A percentile compares a stretch with the other conserved stretches of the same genome.
These are phyloP conservation scores for Dothiorella sarmentorum DNA, from an alignment of 2,329 filamentous ascomycete species.

Conservation along the genomic window DNA sequence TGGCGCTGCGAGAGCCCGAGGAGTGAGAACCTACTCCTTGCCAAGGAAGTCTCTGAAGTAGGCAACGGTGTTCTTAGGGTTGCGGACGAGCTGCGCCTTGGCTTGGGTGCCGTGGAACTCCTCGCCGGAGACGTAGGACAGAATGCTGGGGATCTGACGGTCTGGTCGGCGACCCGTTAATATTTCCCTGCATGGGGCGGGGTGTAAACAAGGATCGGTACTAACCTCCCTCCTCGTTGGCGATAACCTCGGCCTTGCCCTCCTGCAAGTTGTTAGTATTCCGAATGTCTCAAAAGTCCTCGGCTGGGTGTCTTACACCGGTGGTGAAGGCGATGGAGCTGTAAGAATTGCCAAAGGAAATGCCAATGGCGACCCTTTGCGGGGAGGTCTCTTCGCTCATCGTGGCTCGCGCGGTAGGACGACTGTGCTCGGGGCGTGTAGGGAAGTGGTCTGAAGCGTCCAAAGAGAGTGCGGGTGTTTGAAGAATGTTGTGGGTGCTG, in stretches of 20 bases:
- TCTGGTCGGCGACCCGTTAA: conserved; percentile 52
- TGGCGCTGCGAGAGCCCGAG: background rate
- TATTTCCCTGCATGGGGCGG: conserved; percentile 12
- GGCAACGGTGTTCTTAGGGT: conserved; percentile 87
- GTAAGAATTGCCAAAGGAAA: conserved; percentile 97
- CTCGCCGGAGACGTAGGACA: conserved; percentile 93
- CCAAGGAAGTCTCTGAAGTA: conserved; percentile 96
- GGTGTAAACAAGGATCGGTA: conserved; percentile 21
- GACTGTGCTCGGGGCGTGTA: background rate
- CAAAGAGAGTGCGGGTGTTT: background rate
- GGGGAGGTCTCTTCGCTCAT: conserved; percentile 52
- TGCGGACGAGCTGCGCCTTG: conserved; percentile 88
- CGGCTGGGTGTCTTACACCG: conserved; percentile 38
- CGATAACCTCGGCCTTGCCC: conserved; percentile 95
- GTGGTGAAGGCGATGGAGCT: conserved; percentile 92
- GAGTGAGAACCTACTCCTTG: conserved; percentile 65
- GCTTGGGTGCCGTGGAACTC: conserved; percentile 96
- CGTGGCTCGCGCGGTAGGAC: conserved; percentile 17
- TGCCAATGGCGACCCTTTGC: conserved; percentile 75
- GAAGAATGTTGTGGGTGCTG: background rate
- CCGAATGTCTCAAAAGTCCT: conserved; percentile 22
- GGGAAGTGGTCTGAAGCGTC: background rate
- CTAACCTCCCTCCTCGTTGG: conserved; percentile 94
- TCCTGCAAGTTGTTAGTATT: conserved; percentile 49
- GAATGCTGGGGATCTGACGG: conserved; percentile 89